Evolutionary conservation across 306 rosid species (phyloP), one percentile per base, ranked within the genome.

Genomic region (Pyrus pyrifolia): DNA sequence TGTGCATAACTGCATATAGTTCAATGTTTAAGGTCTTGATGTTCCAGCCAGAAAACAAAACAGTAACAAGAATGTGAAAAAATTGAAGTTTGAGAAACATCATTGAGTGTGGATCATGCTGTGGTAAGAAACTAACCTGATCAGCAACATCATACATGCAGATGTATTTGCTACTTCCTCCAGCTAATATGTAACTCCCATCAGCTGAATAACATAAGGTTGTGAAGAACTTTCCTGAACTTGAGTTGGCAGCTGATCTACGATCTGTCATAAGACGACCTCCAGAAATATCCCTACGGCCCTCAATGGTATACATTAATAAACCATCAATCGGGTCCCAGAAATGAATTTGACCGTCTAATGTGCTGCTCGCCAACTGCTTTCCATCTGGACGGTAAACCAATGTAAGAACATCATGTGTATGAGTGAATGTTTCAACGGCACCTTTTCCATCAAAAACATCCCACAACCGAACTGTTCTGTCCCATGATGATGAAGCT

Each of bases 401-500:
- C 58, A 95, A 87, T 0, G 97, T 88, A 70, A 92, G 97, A 87
- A 95, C 96, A 81, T 95, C 99, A 25, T 92, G 97, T 1, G 91
- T 82, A 80, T 92, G 99, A 84, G 83, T 64, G 74, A 91, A 88
- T 53, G 97, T 85, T 87, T 95, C 99, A 80, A 92, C 99, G 25
- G 93, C 96, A 53, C 97, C 96, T 80, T 92, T 95, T 11, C 91
- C 86, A 55, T 92, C 86, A 82, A 92, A 95, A 85, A 95, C 97
- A 89, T 90, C 97, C 99, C 99, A 95, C 87, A 95, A 53, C 71
- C 97, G 82, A 77, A 92, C 90, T 72, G 96, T 90, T 88, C 80
- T 92, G 86, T 95, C 97, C 96, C 95, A 88, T 75, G 99, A 92
- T 8, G 99, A 90, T 61, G 99, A 95, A 81, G 99, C 96, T 85